Conservation (phyloP, 257 asterid species). For the Nicotiana attenuata region DNA sequence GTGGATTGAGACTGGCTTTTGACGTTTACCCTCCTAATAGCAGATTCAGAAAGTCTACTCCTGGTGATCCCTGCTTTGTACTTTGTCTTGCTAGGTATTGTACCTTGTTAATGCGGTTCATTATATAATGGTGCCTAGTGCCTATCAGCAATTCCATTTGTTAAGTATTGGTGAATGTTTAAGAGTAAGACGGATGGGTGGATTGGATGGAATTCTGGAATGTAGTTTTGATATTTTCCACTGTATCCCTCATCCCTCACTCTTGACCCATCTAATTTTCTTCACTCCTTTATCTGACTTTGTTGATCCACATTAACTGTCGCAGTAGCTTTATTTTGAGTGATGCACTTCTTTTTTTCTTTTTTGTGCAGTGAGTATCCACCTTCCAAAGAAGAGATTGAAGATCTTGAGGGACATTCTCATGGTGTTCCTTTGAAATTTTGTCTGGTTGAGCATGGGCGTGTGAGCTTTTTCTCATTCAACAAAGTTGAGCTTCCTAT, state of each 20-base stretch:
- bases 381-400: conserved; percentile 56
- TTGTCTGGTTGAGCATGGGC: conserved; percentile 60
- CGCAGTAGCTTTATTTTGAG: background rate
- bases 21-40: conserved; percentile 73
- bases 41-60: conserved; percentile 78
- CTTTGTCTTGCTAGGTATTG: conserved; percentile 64
- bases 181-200: background rate
- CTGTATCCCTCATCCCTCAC: background rate
- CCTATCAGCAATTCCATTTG: background rate
- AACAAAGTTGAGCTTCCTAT: conserved; percentile 59
- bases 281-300: background rate
- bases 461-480: conserved; percentile 60
- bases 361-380: conserved; percentile 43
- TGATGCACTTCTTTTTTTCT: background rate
- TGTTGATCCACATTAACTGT: background rate
- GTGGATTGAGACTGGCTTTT: conserved; percentile 48
- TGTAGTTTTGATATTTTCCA: background rate
- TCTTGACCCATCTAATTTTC: background rate
- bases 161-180: background rate
- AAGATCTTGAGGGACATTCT: conserved; percentile 39
- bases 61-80: conserved; percentile 56
- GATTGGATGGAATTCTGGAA: background rate
- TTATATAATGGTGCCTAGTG: background rate
- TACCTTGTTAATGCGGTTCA: background rate
- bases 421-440: conserved; percentile 38